Evolutionary conservation across 768 basidiomycete genomes (phyloP).

Genomic region (Rubroboletus pulcherrimus): DNA sequence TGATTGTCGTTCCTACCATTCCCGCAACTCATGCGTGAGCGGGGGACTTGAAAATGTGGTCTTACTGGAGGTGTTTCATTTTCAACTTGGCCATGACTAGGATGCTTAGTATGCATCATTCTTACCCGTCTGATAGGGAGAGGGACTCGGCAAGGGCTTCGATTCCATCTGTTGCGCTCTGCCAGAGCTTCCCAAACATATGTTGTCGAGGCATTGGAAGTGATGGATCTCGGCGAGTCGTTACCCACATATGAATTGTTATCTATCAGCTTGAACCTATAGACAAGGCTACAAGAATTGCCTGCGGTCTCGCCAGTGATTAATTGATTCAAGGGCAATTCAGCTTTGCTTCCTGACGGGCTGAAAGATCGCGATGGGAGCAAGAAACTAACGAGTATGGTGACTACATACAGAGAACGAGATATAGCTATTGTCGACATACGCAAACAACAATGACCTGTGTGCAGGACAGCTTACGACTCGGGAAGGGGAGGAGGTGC

Average conservation of each 20-base stretch:
- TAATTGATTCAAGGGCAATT: too few species aligned
- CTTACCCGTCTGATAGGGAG: not conserved
- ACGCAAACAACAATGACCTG: constrained; percentile 5
- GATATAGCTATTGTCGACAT: constrained; percentile 15
- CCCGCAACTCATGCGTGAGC: not conserved
- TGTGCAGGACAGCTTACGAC: constrained; percentile 15
- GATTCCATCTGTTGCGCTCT: not conserved
- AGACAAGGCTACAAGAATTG: not conserved
- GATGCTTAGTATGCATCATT: not conserved
- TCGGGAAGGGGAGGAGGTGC: constrained; percentile 73
- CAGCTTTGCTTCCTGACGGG: not conserved
- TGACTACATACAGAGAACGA: constrained; percentile 21
- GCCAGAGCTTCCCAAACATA: not conserved
- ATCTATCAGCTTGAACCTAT: not conserved
- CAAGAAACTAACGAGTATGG: constrained; percentile 7
- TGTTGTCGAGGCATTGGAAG: not conserved
- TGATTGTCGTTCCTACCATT: not conserved
- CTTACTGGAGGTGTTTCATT: not conserved
- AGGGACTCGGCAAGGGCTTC: not conserved
- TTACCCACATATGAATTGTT: not conserved
- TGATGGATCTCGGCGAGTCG: not conserved
- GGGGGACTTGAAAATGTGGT: not conserved
- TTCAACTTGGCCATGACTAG: not conserved
- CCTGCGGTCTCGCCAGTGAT: not conserved
- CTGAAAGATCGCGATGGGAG: not conserved